Evolutionary conservation across 495 filamentous ascomycete species (phyloP).

Genomic region (Chaetomium cochliodes): DNA sequence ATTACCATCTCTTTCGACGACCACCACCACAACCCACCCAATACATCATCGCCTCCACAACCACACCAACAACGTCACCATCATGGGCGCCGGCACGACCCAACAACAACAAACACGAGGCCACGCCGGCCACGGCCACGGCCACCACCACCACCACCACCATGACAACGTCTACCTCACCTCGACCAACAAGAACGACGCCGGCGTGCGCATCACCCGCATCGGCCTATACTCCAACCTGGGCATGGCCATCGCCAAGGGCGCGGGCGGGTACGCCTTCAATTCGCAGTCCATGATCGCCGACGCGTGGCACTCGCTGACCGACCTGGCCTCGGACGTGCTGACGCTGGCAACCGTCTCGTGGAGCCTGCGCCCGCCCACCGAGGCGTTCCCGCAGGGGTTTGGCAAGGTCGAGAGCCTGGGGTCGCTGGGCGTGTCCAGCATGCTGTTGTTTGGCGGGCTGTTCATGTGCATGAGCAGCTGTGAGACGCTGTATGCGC

Average conservation of each 20-base stretch:
- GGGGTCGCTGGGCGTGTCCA: constrained; percentile 87
- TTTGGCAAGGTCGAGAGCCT: constrained; percentile 98
- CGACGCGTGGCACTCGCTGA: constrained; percentile 91
- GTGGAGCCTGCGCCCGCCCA: constrained; percentile 82
- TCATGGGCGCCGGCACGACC: constrained; percentile 27
- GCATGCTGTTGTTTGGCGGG: constrained; percentile 81
- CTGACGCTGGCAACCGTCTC: constrained; percentile 90
- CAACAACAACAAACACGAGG: constrained; percentile 47
- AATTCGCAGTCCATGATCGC: constrained; percentile 92
- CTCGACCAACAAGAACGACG: constrained; percentile 84
- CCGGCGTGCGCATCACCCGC: constrained; percentile 90
- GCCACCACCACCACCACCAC: constrained; percentile 56
- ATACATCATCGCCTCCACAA: constrained; percentile 31
- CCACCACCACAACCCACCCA: constrained; percentile 18
- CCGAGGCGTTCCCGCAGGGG: constrained; percentile 76
- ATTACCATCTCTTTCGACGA: neutral
- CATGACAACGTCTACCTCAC: constrained; percentile 88
- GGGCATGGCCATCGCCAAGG: constrained; percentile 89
- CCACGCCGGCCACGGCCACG: constrained; percentile 39
- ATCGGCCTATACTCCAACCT: constrained; percentile 90
- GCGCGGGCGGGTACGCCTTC: constrained; percentile 86
- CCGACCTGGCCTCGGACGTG: constrained; percentile 91
- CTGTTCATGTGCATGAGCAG: constrained; percentile 86
- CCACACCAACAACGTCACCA: constrained; percentile 9
- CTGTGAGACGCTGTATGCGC: constrained; percentile 68